These are phyloP conservation scores for Aspergillus viridinutans DNA, from an alignment of 2,329 filamentous ascomycete species.

Conservation along the genomic window DNA sequence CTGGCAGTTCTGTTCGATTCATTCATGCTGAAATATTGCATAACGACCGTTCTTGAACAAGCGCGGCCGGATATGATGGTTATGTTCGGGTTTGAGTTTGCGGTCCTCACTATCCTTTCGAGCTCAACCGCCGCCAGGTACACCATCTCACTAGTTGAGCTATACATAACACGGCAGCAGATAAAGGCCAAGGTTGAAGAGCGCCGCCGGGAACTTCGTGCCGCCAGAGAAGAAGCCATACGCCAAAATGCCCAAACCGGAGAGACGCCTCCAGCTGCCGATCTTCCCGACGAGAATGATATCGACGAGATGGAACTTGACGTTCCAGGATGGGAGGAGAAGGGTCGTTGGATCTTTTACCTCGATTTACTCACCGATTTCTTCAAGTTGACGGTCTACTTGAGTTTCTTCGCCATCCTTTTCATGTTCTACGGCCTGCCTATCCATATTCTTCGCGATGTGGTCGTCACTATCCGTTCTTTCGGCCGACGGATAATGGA, in stretches of 20 bases:
- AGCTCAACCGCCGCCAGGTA: slow-evolving; percentile 77
- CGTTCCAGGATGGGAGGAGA: slow-evolving; percentile 92
- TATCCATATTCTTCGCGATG: slow-evolving; percentile 92
- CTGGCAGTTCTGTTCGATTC: slow-evolving; percentile 76
- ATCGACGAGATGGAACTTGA: slow-evolving; percentile 93
- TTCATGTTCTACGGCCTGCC: slow-evolving; percentile 92
- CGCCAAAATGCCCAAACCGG: slow-evolving; percentile 35
- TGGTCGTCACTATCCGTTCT: slow-evolving; percentile 88
- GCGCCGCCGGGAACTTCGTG: slow-evolving; percentile 63
- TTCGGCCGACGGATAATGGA: slow-evolving; percentile 88
- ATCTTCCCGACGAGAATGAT: slow-evolving; percentile 64
- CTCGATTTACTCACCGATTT: slow-evolving; percentile 86
- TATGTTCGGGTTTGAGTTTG: slow-evolving; percentile 98
- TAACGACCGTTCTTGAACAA: slow-evolving; percentile 77
- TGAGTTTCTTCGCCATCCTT: slow-evolving; percentile 88
- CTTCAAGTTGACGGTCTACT: slow-evolving; percentile 82
- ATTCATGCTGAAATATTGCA: slow-evolving; percentile 74
- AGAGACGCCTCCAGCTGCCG: slow-evolving; percentile 31
- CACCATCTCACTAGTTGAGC: slow-evolving; percentile 70
- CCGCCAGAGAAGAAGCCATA: slow-evolving; percentile 47
- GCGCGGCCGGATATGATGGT: slow-evolving; percentile 99
- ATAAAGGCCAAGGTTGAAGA: slow-evolving; percentile 65
- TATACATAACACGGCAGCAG: slow-evolving; percentile 69
- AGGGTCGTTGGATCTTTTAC: slow-evolving; percentile 86
- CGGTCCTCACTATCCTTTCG: slow-evolving; percentile 76